Percentiles rank a stretch among this genome's conserved stretches.
Evolutionary conservation across 2,329 filamentous ascomycete species (phyloP).

Genomic region (Teratosphaeria destructans): DNA sequence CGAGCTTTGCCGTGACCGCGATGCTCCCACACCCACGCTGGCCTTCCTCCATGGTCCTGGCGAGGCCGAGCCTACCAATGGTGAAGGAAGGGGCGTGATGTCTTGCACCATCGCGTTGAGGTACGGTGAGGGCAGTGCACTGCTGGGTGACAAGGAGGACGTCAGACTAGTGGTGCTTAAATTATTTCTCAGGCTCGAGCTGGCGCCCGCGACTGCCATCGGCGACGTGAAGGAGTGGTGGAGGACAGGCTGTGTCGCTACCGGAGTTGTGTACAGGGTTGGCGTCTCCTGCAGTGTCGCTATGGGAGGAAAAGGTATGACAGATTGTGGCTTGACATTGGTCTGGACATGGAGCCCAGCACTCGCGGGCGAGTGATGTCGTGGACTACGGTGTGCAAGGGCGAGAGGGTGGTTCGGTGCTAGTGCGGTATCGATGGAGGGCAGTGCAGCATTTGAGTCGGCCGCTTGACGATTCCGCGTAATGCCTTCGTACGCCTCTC

Average conservation of each 20-base stretch:
- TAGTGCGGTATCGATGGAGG: constrained; percentile 4
- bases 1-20: constrained; percentile 19
- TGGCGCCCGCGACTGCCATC: constrained; percentile 17
- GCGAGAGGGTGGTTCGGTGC: not conserved
- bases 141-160: constrained; percentile 35
- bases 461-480: not conserved
- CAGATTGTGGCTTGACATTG: not conserved
- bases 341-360: constrained; percentile 7
- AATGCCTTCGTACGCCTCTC: not conserved
- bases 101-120: constrained; percentile 37
- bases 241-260: constrained; percentile 22
- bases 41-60: constrained; percentile 33
- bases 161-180: constrained; percentile 35
- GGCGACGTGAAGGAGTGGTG: constrained; percentile 30
- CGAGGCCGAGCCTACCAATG: constrained; percentile 32
- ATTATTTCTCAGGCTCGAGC: constrained; percentile 27
- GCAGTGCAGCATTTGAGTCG: constrained; percentile 1
- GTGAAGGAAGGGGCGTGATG: constrained; percentile 43
- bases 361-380: constrained; percentile 1
- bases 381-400: constrained; percentile 5
- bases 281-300: constrained; percentile 12
- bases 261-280: constrained; percentile 24
- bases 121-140: constrained; percentile 36
- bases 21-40: constrained; percentile 19
- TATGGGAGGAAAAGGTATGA: not conserved